phyloP scores from a whole-genome alignment of 176 grass and related monocot species.

The Chrysopogon serrulatus region DNA sequence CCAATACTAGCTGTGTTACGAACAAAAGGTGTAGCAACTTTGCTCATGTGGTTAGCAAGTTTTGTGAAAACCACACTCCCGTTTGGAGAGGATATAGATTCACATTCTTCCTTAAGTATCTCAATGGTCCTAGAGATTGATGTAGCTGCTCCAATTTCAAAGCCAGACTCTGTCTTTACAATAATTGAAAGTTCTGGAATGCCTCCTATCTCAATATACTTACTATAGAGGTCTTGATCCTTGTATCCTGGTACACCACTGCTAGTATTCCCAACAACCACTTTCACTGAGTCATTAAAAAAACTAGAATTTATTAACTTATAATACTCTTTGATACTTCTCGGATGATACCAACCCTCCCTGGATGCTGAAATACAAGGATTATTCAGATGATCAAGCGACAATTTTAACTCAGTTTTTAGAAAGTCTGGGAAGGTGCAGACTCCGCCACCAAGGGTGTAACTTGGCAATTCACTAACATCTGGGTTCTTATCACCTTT shows the following conservation, averaged over 20 bases:
- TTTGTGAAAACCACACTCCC: conserved; percentile 46
- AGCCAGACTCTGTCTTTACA: conserved; percentile 18
- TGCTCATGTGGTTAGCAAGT: conserved; percentile 74
- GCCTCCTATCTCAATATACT: conserved; percentile 60
- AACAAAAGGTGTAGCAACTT: conserved; percentile 74
- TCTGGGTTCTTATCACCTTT: conserved; percentile 37
- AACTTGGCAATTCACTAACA: conserved; percentile 43
- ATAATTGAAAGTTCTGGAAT: conserved; percentile 61
- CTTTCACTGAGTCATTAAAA: conserved; percentile 31
- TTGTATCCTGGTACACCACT: conserved; percentile 58
- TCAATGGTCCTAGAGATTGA: conserved; percentile 56
- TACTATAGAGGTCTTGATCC: conserved; percentile 50
- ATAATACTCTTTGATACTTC: conserved; percentile 47
- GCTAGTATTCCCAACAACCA: conserved; percentile 66
- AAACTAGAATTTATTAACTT: conserved; percentile 33
- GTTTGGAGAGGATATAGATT: conserved; percentile 4
- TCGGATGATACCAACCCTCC: conserved; percentile 55
- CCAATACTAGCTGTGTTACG: conserved; percentile 79
- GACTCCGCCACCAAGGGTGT: conserved; percentile 37
- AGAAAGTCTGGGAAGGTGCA: conserved; percentile 62
- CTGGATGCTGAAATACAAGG: background rate
- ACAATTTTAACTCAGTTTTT: conserved; percentile 64
- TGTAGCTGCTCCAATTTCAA: conserved; percentile 67
- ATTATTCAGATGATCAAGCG: background rate
- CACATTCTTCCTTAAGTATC: conserved; percentile 34